Evolutionary conservation across 345 rosid species (phyloP).

Genomic region (Ailanthus altissimus): DNA sequence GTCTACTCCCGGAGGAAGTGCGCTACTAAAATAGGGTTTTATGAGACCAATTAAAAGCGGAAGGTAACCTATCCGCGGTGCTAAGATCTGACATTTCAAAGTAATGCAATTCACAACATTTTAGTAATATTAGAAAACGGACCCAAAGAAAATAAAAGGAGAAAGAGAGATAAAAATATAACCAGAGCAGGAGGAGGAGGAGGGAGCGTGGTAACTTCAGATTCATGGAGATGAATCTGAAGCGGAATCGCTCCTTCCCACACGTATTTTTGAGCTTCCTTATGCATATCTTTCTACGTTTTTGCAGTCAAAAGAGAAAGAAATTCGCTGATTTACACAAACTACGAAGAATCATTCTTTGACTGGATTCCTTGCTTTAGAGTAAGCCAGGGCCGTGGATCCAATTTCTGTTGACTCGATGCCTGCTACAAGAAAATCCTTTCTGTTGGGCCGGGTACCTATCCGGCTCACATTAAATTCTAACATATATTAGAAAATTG

Average conservation of each 20-base stretch:
- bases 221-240: constrained; percentile 81
- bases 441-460: too few relatives aligned
- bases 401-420: too few relatives aligned
- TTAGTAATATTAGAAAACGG: not conserved
- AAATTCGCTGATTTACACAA: too few relatives aligned
- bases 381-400: too few relatives aligned
- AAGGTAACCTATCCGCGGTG: constrained; percentile 81
- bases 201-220: constrained; percentile 85
- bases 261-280: constrained; percentile 66
- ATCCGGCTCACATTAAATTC: too few relatives aligned
- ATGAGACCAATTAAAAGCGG: constrained; percentile 65
- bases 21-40: constrained; percentile 72
- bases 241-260: constrained; percentile 96
- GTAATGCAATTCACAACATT: too few relatives aligned
- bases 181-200: constrained; percentile 82
- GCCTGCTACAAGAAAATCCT: too few relatives aligned
- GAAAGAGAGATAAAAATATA: not conserved
- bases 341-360: too few relatives aligned
- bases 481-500: too few relatives aligned
- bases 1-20: constrained; percentile 89
- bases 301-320: too few relatives aligned
- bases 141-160: not conserved
- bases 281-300: constrained; percentile 16
- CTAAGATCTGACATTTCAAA: constrained; percentile 48
- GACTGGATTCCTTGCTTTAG: too few relatives aligned